Conservation (phyloP, 208 protist species). For the Leishmania arabica region DNA sequence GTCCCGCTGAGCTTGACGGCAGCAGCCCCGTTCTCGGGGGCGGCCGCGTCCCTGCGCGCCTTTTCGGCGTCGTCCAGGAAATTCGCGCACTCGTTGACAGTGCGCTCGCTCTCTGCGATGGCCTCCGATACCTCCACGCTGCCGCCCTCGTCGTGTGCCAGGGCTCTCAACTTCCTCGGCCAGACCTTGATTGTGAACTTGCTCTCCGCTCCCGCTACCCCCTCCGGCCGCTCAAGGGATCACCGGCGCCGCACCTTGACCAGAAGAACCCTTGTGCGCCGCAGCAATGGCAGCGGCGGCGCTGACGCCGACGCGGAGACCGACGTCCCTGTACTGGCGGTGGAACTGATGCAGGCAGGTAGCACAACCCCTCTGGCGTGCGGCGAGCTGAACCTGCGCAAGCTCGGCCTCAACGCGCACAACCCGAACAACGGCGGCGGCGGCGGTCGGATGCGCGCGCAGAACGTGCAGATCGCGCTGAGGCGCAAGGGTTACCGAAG, state of each 20-base stretch:
- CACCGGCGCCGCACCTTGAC: background rate
- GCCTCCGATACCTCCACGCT: background rate
- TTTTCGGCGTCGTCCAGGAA: background rate
- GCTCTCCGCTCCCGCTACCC: background rate
- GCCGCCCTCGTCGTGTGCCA: constrained; percentile 6
- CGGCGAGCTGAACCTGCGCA: constrained; percentile 8
- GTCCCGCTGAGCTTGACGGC: constrained; percentile 23
- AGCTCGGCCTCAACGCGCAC: constrained; percentile 3
- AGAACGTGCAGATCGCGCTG: constrained; percentile 20
- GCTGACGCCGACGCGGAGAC: constrained; percentile 1
- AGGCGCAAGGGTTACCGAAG: constrained; percentile 28
- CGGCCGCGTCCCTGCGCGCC: background rate
- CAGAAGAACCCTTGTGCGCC: no score
- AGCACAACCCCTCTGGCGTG: constrained; percentile 12
- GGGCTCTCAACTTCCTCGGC: constrained; percentile 19
- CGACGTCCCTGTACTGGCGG: constrained; percentile 2
- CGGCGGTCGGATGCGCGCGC: constrained; percentile 4
- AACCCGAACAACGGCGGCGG: background rate
- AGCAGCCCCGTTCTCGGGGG: background rate
- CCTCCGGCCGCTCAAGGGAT: background rate
- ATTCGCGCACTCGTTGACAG: background rate
- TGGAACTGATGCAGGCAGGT: constrained; percentile 27
- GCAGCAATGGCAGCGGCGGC: background rate
- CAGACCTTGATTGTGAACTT: constrained; percentile 20
- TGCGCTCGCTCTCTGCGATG: background rate